Evolutionary conservation across 176 grass and related monocot species (phyloP), one percentile per base, ranked within the genome.

Genomic region (Paspalum notatum): DNA sequence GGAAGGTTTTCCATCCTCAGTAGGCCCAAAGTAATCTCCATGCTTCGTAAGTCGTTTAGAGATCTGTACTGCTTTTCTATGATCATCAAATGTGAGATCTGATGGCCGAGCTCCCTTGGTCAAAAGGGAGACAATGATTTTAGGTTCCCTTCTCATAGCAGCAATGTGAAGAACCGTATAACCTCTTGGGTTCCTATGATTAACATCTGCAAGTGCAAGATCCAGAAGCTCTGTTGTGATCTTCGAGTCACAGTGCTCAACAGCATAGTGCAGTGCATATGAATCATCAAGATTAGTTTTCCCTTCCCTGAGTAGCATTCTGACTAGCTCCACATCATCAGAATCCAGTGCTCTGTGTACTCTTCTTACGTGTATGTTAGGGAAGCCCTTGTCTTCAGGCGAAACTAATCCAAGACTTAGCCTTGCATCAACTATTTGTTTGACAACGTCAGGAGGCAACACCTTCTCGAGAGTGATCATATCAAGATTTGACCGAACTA

Each of bases 121-220:
- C 74, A 99, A 84, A 87, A 99, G 91, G 43, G 96, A 95, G 9
- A 93, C 63, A 11, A 99, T 93, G 17, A 99, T 99, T 77, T 90
- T 99, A 67, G 96, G 96, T 38, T 99, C 96, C 65, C 88, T 93
- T 66, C 87, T 83, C 68, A 58, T 91, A 50, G 93, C 96, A 64
- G 96, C 90, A 0, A 91, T 71, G 41, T 99, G 96, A 84, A 99
- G 96, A 66, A 99, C 89, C 2, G 96, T 99, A 75, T 95, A 99
- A 47, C 90, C 93, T 67, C 93, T 89, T 65, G 64, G 68, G 75
- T 99, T 90, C 68, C 75, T 91, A 57, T 82, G 86, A 82, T 99
- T 99, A 85, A 99, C 82, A 86, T 99, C 90, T 72, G 93, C 96
- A 42, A 95, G 86, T 68, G 85, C 84, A 25, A 90, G 77, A 76